Evolutionary conservation across 768 basidiomycete species (phyloP).

Genomic region (Hortiboletus campestris): DNA sequence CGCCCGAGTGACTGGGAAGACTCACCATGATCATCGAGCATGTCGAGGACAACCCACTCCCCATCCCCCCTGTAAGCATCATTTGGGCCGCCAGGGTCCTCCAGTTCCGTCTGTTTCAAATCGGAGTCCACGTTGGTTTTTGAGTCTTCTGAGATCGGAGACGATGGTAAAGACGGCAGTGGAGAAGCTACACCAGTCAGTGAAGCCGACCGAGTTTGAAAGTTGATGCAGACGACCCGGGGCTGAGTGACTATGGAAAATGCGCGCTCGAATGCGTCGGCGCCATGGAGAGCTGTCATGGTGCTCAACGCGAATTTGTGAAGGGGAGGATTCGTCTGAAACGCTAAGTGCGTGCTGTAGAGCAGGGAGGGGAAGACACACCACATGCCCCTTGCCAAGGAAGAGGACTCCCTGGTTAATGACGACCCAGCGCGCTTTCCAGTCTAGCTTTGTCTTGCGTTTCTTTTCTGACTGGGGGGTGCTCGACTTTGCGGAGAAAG

Average conservation of each 20-base stretch:
- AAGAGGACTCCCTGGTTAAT: constrained; percentile 55
- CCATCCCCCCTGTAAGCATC: constrained; percentile 20
- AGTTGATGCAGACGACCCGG: constrained; percentile 43
- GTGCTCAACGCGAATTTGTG: constrained; percentile 40
- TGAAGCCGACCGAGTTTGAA: constrained; percentile 15
- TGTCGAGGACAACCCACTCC: constrained; percentile 54
- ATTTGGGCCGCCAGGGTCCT: neutral
- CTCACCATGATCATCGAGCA: constrained; percentile 47
- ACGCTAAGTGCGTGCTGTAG: neutral
- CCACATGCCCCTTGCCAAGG: constrained; percentile 52
- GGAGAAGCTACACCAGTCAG: constrained; percentile 11
- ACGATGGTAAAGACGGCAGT: constrained; percentile 23
- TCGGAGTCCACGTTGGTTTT: constrained; percentile 8
- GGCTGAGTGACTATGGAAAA: constrained; percentile 22
- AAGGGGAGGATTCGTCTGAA: constrained; percentile 39
- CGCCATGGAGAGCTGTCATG: constrained; percentile 43
- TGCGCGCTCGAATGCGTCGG: constrained; percentile 40
- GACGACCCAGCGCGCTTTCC: constrained; percentile 64
- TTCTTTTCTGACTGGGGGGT: constrained; percentile 20
- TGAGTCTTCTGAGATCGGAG: constrained; percentile 18
- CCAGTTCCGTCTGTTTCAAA: constrained; percentile 6
- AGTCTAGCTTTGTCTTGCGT: constrained; percentile 47
- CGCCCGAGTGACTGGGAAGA: neutral
- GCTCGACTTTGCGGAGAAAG: constrained; percentile 8
- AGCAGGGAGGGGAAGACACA: constrained; percentile 30